phyloP scores from a whole-genome alignment of 2,329 filamentous ascomycete species.

The Orbilia ellipsospora region DNA sequence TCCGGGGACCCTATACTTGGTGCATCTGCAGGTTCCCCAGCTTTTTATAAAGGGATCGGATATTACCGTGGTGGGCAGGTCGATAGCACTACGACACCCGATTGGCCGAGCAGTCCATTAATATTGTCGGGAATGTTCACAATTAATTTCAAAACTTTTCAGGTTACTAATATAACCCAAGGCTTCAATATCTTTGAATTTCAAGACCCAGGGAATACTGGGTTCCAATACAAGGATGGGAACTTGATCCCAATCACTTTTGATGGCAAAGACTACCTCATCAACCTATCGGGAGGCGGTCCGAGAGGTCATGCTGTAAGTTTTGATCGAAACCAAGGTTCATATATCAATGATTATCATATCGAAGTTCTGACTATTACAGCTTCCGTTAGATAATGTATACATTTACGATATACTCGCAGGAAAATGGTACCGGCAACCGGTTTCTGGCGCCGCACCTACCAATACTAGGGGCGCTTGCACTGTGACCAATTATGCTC shows the following conservation, averaged over 20 bases:
- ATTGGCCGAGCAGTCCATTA: constrained; percentile 12
- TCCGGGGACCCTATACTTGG: constrained; percentile 4
- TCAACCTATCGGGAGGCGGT: constrained; percentile 34
- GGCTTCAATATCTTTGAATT: constrained; percentile 19
- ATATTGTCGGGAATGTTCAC: constrained; percentile 45
- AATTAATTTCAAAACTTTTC: constrained; percentile 15
- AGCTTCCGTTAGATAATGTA: constrained; percentile 22
- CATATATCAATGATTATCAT: too few species aligned
- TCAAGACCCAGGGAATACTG: constrained; percentile 7
- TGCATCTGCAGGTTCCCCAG: constrained; percentile 21
- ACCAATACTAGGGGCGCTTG: constrained; percentile 25
- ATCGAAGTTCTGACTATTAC: not conserved
- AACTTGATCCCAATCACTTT: constrained; percentile 35
- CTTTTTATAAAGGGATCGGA: constrained; percentile 31
- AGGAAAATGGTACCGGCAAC: constrained; percentile 37
- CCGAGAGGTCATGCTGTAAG: constrained; percentile 25
- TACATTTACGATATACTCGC: constrained; percentile 44
- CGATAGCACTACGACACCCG: constrained; percentile 20
- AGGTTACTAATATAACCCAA: constrained; percentile 24
- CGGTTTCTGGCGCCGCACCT: constrained; percentile 8
- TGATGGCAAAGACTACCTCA: constrained; percentile 23
- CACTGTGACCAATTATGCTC: constrained; percentile 25
- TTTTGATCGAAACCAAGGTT: not conserved
- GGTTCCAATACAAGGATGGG: constrained; percentile 25
- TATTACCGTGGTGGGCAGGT: constrained; percentile 46